A percentile compares a stretch with the other conserved stretches of the same genome.
Evolutionary conservation across 139 green algal genomes (phyloP).

Genomic region (Prasinococcaceae sp.): DNA sequence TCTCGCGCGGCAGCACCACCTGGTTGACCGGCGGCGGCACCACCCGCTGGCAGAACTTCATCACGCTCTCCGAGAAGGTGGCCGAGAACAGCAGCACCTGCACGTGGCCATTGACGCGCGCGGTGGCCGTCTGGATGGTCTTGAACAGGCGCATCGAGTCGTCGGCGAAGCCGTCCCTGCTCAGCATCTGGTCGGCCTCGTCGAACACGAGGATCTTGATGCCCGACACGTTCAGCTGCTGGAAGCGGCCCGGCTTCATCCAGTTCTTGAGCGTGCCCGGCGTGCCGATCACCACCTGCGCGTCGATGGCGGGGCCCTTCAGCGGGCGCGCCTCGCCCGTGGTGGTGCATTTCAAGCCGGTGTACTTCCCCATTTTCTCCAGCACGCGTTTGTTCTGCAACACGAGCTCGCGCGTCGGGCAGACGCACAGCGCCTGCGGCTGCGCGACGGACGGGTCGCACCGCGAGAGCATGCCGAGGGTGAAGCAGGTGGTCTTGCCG

Average conservation of each 20-base stretch:
- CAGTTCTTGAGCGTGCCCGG: constrained; percentile 85
- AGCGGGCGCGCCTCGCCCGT: constrained; percentile 23
- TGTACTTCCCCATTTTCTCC: constrained; percentile 76
- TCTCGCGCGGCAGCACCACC: constrained; percentile 77
- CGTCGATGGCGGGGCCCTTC: constrained; percentile 7
- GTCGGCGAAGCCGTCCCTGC: constrained; percentile 76
- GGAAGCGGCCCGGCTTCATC: constrained; percentile 45
- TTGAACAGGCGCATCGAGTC: constrained; percentile 62
- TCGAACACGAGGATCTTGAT: constrained; percentile 93
- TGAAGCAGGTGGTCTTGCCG: constrained; percentile 98
- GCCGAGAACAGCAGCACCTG: constrained; percentile 89
- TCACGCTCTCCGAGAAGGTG: constrained; percentile 90
- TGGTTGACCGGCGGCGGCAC: constrained; percentile 23
- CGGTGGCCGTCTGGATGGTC: constrained; percentile 14
- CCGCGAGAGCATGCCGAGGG: constrained; percentile 84
- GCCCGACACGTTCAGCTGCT: constrained; percentile 40
- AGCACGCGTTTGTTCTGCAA: constrained; percentile 74
- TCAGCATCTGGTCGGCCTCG: constrained; percentile 98
- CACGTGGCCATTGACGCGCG: not conserved
- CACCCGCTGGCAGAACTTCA: constrained; percentile 23
- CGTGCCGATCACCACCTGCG: constrained; percentile 85
- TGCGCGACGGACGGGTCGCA: constrained; percentile 52
- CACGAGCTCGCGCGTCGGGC: constrained; percentile 91
- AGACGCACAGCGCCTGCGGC: constrained; percentile 90
- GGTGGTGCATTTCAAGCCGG: constrained; percentile 35